Evolutionary conservation across 805 yeast genomes (phyloP), one percentile per base, ranked within the genome.

Genomic region (Cyberlindnera americana): DNA sequence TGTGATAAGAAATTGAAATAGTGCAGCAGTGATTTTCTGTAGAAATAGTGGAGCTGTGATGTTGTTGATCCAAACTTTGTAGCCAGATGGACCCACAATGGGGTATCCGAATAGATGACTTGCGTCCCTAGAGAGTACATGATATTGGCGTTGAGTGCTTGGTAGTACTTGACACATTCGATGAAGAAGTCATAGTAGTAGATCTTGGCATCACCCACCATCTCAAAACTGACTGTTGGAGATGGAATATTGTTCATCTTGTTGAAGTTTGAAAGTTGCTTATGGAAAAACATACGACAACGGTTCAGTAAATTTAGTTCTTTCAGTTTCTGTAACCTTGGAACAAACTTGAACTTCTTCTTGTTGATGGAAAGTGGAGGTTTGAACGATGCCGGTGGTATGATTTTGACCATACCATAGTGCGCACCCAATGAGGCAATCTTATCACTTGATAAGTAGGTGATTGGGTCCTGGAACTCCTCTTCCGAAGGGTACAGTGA

Each of bases 331-430:
- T 84, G 93, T n/a, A 80, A 56, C 39, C 95, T 60, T 8, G 88
- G 82, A 46, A 76, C 80, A 54, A 85, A 84, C 35, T 61, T 69
- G 59, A 84, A 83, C n/a, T 54, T 56, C 6, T 62, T 52, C 33
- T 67, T 64, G 35, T 82, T 69, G 16, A 83, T 62, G 39, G 78
- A 69, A 46, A 82, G 71, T 0, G 76, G 77, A 3, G 73, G 81
- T 15, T 62, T 56, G 66, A 75, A 75, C 2, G 49, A 52, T 0
- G 43, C 43, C 0, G 91, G 90, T 5, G 95, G 81, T 6, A 74
- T 66, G 3, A 90, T 57, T 54, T 89, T 90, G 31, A 88, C 61
- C 53, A 93, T 89, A 0, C 96, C 96, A 57, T 71, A 77, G 21
- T 63, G 57, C 23, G 57, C 61, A 3, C 93, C 95, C 9, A 70